A percentile compares a stretch with the other conserved stretches of the same genome.
phyloP scores from a whole-genome alignment of 2,329 filamentous ascomycete genomes.

The Arthrocladium fulminans region DNA sequence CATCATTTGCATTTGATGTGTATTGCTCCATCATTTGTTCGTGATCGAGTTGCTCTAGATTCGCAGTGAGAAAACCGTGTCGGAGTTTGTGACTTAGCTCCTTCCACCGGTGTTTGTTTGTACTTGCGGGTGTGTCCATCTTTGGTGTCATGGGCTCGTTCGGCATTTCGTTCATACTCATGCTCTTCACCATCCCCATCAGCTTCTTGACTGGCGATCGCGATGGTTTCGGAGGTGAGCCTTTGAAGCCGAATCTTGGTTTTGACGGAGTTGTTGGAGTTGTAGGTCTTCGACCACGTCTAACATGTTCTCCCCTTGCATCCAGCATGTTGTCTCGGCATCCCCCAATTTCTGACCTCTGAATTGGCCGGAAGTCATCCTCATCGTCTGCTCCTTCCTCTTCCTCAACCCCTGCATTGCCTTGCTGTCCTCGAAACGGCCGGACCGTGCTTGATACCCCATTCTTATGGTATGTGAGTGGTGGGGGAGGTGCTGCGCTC shows the following conservation, averaged over 20 bases:
- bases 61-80: slow-evolving; percentile 26
- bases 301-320: background rate
- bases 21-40: slow-evolving; percentile 12
- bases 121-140: slow-evolving; percentile 1
- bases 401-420: background rate
- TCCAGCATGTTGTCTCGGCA: background rate
- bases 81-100: slow-evolving; percentile 32
- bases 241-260: too few relatives aligned
- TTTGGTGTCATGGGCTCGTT: slow-evolving; percentile 17
- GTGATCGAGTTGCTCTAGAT: slow-evolving; percentile 9
- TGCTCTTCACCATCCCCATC: slow-evolving; percentile 33
- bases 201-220: slow-evolving; percentile 34
- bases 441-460: slow-evolving; percentile 4
- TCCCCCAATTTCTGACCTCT: background rate
- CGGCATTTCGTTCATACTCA: slow-evolving; percentile 26
- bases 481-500: background rate
- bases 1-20: background rate
- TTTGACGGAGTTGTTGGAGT: background rate
- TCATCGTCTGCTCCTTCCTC: background rate
- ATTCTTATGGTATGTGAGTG: slow-evolving; percentile 4
- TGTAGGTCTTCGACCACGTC: background rate
- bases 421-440: slow-evolving; percentile 4
- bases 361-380: background rate
- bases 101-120: slow-evolving; percentile 28
- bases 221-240: slow-evolving; percentile 16